These are phyloP conservation scores for Nannochloris sp. DNA, from an alignment of 139 green algal species.

Conservation along the genomic window DNA sequence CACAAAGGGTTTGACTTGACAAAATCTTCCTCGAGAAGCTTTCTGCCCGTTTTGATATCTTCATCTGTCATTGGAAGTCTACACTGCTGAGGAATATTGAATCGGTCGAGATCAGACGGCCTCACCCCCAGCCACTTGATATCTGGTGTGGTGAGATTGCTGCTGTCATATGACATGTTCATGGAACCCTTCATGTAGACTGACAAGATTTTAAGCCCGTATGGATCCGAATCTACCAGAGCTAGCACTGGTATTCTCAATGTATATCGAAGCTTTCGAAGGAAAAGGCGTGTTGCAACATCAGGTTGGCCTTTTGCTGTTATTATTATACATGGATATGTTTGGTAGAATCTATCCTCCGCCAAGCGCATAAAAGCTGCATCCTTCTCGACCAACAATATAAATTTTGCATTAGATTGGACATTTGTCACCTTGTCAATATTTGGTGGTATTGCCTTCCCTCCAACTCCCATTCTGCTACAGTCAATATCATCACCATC, in stretches of 20 bases:
- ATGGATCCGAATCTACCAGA: conserved; percentile 89
- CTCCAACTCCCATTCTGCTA: conserved; percentile 85
- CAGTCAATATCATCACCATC: conserved; percentile 93
- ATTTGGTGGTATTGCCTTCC: conserved; percentile 94
- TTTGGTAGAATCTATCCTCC: conserved; percentile 95
- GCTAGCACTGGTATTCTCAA: conserved; percentile 90
- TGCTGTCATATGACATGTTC: conserved; percentile 83
- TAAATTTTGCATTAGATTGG: conserved; percentile 77
- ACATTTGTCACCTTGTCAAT: conserved; percentile 85
- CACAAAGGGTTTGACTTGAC: conserved; percentile 84
- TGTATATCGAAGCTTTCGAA: conserved; percentile 70
- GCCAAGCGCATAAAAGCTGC: conserved; percentile 94
- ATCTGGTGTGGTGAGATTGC: conserved; percentile 87
- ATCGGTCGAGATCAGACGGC: conserved; percentile 78
- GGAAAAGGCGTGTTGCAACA: conserved; percentile 85
- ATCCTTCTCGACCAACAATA: conserved; percentile 97
- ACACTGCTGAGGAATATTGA: conserved; percentile 89
- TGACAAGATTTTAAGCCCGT: conserved; percentile 95
- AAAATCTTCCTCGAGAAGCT: conserved; percentile 92
- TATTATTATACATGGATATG: conserved; percentile 94
- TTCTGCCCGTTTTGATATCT: conserved; percentile 74
- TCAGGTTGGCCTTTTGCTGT: conserved; percentile 97
- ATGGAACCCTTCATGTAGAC: conserved; percentile 87
- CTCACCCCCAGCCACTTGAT: conserved; percentile 89
- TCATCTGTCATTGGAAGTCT: conserved; percentile 88